A percentile compares a stretch with the other conserved stretches of the same genome.
Conservation (phyloP, 208 protist genomes). For the Acanthamoeba castellanii region DNA sequence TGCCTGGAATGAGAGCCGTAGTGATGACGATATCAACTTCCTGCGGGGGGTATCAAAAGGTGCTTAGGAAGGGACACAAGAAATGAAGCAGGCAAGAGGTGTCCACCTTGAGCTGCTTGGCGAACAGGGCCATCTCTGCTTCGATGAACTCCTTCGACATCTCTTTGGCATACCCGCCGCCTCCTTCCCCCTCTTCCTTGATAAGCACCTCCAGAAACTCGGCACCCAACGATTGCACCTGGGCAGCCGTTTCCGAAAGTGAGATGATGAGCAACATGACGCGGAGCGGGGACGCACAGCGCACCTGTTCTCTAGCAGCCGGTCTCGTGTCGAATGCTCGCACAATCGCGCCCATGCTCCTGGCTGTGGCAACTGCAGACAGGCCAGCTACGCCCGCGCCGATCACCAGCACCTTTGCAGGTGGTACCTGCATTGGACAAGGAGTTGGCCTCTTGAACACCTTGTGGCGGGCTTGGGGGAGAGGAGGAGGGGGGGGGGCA, state of each 20-base stretch:
- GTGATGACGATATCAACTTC: slow-evolving; percentile 96
- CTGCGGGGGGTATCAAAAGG: neutral
- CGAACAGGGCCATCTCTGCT: slow-evolving; percentile 92
- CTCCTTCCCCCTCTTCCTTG: slow-evolving; percentile 90
- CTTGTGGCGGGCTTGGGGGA: neutral
- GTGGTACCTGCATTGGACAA: slow-evolving; percentile 17
- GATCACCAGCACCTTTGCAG: slow-evolving; percentile 90
- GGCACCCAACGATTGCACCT: slow-evolving; percentile 90
- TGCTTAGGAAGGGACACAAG: neutral
- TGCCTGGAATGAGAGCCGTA: slow-evolving; percentile 94
- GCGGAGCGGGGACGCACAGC: neutral
- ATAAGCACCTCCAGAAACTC: slow-evolving; percentile 92
- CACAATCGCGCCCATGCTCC: slow-evolving; percentile 94
- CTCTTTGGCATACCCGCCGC: slow-evolving; percentile 93
- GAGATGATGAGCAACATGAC: neutral
- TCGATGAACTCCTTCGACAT: slow-evolving; percentile 93
- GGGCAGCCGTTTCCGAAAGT: neutral
- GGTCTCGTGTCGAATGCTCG: slow-evolving; percentile 93
- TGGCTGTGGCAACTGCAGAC: slow-evolving; percentile 92
- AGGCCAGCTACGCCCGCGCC: slow-evolving; percentile 95
- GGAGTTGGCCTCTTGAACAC: neutral
- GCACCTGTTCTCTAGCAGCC: slow-evolving; percentile 92
- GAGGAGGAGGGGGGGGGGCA: neutral
- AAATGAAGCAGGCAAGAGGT: too few relatives aligned
- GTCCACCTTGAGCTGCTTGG: slow-evolving; percentile 85